Base-by-base conservation (phyloP, 148 eudicot genomes). In the Mesembryanthemum crystallinum region DNA sequence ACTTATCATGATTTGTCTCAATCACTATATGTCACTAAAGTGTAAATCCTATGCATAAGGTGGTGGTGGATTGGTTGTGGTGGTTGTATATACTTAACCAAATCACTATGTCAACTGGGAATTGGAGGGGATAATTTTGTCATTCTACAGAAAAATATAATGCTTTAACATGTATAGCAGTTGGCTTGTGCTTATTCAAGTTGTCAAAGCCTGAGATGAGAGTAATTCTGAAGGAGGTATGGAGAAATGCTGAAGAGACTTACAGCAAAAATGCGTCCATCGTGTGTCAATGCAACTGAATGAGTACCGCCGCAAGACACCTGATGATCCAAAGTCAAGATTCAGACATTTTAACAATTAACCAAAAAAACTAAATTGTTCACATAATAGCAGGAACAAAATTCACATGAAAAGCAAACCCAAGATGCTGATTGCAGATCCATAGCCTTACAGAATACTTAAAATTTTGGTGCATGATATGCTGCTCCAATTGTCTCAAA, bases 281-380 rank as follows among this genome's bases (percentile, higher is more conserved):
- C 97, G 25, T 86, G 91, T 15, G 99, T 89, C 80, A 92, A 73
- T 69, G 99, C 98, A 76, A 96, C 98, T 14, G 99, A 96, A 82
- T 96, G 99, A 49, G 99, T 96, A 74, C 99, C 99, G 66, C 99
- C 99, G 81, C 99, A 96, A 52, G 98, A 91, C 69, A 96, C 89
- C 98, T 94, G 78, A 77, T 78, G 29, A 47, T 14, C 70, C 58
- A 60, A 68, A 62, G 10, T 37, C 23, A 21, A 59, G 17, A 37
- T 23, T 39, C 30, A 64, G 27, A 37, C 23, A 8, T 21, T 8
- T 10, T 67, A 13, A 28, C 11, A 57, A n/a, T n/a, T n/a, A n/a
- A 21, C 25, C 33, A 58, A 47, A 33, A 59, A 14, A 8, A 58
- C 5, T 35, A 20, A 25, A 45, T 28, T 6, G 15, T 24, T 59